Percentiles rank a stretch among this genome's conserved stretches.
These are phyloP conservation scores for Plasmodium coatneyi DNA, from an alignment of 169 alveolate species.

Conservation along the genomic window DNA sequence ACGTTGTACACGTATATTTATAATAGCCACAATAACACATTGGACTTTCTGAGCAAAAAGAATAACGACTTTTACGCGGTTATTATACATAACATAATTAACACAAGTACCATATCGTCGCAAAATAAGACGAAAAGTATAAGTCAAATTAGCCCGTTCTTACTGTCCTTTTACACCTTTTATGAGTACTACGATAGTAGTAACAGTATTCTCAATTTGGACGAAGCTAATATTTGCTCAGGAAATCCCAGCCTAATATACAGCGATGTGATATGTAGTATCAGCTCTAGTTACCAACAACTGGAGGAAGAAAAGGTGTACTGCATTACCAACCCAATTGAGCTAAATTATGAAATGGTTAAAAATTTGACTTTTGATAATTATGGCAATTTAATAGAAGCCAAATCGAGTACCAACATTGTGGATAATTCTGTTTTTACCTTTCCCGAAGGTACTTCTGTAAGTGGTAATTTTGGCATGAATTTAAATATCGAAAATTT, in stretches of 20 bases:
- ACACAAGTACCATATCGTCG: constrained; percentile 66
- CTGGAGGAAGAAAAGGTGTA: constrained; percentile 38
- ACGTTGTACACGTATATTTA: constrained; percentile 91
- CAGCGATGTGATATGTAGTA: constrained; percentile 50
- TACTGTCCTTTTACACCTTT: constrained; percentile 79
- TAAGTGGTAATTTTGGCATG: constrained; percentile 73
- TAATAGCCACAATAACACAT: constrained; percentile 79
- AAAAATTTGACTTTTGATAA: constrained; percentile 55
- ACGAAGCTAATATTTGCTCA: constrained; percentile 44
- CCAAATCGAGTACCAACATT: background rate
- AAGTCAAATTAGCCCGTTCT: constrained; percentile 75
- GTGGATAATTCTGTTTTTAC: constrained; percentile 25
- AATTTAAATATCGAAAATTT: constrained; percentile 82
- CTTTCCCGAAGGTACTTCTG: constrained; percentile 50
- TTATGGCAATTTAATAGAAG: constrained; percentile 58
- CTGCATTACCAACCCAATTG: constrained; percentile 68
- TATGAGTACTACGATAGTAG: constrained; percentile 77
- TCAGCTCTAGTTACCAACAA: constrained; percentile 36
- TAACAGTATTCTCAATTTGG: constrained; percentile 27
- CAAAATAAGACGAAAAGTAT: constrained; percentile 57
- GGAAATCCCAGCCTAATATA: constrained; percentile 42
- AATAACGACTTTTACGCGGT: constrained; percentile 70
- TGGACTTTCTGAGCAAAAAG: constrained; percentile 79
- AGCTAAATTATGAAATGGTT: constrained; percentile 60
- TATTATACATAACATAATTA: constrained; percentile 48